Evolutionary conservation across 805 yeast genomes (phyloP).

Genomic region (Candida koratica): DNA sequence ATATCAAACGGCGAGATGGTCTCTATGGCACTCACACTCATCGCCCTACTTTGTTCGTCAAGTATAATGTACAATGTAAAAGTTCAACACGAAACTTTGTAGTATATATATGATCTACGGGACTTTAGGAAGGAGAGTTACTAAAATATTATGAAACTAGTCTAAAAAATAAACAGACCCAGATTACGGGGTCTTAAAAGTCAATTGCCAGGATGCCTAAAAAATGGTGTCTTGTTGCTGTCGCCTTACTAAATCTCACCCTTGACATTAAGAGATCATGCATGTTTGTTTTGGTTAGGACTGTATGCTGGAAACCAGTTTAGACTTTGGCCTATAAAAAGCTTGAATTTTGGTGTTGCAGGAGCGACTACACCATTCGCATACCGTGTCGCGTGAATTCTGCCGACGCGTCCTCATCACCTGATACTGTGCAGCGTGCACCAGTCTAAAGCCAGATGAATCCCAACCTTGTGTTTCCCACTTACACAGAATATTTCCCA

Average conservation of each 20-base stretch:
- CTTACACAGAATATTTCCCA: constrained; percentile 30
- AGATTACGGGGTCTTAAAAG: background rate
- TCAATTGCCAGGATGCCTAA: too few relatives aligned
- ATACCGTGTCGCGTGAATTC: constrained; percentile 1
- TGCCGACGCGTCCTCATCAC: constrained; percentile 1
- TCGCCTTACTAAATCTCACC: too few relatives aligned
- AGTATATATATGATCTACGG: constrained; percentile 3
- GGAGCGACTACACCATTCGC: constrained; percentile 5
- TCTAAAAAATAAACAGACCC: constrained; percentile 1
- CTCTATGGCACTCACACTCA: too few relatives aligned
- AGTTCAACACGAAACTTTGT: too few relatives aligned
- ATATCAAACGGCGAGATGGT: constrained; percentile 14
- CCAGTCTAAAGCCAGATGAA: constrained; percentile 5
- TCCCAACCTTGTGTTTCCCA: constrained; percentile 33
- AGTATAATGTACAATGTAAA: too few relatives aligned
- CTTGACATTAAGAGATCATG: too few relatives aligned
- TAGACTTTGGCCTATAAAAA: constrained; percentile 3
- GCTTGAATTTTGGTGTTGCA: constrained; percentile 7
- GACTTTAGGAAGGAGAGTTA: background rate
- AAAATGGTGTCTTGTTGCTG: constrained; percentile 7
- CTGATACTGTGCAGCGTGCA: too few relatives aligned
- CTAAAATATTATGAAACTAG: background rate
- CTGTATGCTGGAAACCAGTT: constrained; percentile 1
- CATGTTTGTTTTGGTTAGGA: constrained; percentile 4
- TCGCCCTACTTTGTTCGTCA: too few relatives aligned